Evolutionary conservation across 768 basidiomycete species (phyloP).

Genomic region (Mycena galericulata): DNA sequence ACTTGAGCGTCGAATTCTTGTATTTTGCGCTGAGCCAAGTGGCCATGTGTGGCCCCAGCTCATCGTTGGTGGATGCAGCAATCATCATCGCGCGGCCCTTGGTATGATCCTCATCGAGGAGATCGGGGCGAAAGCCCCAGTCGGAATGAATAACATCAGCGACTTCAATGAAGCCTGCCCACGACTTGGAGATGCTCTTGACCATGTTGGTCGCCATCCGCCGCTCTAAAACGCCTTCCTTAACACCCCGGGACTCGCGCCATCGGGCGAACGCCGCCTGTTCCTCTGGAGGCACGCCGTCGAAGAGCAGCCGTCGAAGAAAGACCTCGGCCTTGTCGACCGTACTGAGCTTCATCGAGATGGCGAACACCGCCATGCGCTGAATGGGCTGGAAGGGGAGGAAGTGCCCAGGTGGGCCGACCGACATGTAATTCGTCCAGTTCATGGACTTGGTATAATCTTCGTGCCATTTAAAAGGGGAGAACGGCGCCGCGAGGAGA

Average conservation of each 20-base stretch:
- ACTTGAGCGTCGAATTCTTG: constrained; percentile 55
- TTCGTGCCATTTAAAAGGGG: constrained; percentile 60
- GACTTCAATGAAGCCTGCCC: constrained; percentile 64
- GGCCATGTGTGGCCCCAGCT: constrained; percentile 57
- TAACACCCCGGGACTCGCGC: constrained; percentile 52
- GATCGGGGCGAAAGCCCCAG: constrained; percentile 61
- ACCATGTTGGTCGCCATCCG: constrained; percentile 55
- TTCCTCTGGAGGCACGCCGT: constrained; percentile 52
- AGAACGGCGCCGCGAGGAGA: constrained; percentile 58
- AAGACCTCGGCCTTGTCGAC: constrained; percentile 56
- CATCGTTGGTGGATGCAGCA: constrained; percentile 56
- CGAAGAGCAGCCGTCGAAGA: constrained; percentile 52
- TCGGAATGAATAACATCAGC: constrained; percentile 58
- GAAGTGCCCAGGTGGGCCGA: constrained; percentile 58
- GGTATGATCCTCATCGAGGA: constrained; percentile 58
- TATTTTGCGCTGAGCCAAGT: constrained; percentile 62
- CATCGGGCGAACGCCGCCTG: constrained; percentile 53
- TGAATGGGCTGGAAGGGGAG: constrained; percentile 55
- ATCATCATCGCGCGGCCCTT: constrained; percentile 57
- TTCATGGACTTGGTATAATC: constrained; percentile 60
- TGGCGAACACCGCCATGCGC: constrained; percentile 44
- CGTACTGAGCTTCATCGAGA: constrained; percentile 52
- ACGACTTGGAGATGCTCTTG: constrained; percentile 61
- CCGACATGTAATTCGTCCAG: constrained; percentile 58
- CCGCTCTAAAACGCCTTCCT: constrained; percentile 58